Evolutionary conservation across 495 filamentous ascomycete genomes (phyloP), one percentile per base, ranked within the genome.

Genomic region (Daldinia bambusicola): DNA sequence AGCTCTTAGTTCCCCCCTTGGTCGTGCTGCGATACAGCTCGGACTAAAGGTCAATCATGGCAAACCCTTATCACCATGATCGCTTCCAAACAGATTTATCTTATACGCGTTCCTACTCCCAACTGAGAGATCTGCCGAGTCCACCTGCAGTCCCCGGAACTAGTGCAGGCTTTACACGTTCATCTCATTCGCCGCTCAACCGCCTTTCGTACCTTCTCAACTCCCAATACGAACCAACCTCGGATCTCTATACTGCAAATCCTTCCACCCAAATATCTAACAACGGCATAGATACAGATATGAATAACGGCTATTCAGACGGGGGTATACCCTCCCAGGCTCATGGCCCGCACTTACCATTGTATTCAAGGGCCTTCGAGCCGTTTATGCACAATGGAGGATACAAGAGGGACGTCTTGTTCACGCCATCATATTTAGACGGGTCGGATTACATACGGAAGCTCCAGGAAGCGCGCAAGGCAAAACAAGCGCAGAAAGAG

Each of bases 361-460:
- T 82, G 20, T 87, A 87, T 74, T 90, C 89, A n/a, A 85, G 88
- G 69, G 88, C 88, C 63, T 91, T 87, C 78, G 84, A 86, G 67
- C 76, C 77, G 58, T 83, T 84, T 67, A 79, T 83, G 55, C 76
- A 80, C 40, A 71, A 74, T 34, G 63, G 67, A 45, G 77, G 10
- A 67, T 77, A 71, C 16, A 70, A 60, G 36, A 75, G 67, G 32
- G 67, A 69, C 3, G 61, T 65, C 10, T 93, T 92, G 83, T 90
- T 97, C 73, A 87, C 87, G 30, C 94, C 94, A 6, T 92, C 92
- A 18, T 97, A 97, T 81, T 86, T 98, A 36, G 84, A 84, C 66
- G 86, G 88, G 20, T 93, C 92, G n/a, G 86, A 86, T 66, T 92
- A 95, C 79, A 86, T 94, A 53, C 85, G 90, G 69, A 88, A 86